Conservation (phyloP, 2,329 filamentous ascomycete species). For the Teratosphaeria viscida region DNA sequence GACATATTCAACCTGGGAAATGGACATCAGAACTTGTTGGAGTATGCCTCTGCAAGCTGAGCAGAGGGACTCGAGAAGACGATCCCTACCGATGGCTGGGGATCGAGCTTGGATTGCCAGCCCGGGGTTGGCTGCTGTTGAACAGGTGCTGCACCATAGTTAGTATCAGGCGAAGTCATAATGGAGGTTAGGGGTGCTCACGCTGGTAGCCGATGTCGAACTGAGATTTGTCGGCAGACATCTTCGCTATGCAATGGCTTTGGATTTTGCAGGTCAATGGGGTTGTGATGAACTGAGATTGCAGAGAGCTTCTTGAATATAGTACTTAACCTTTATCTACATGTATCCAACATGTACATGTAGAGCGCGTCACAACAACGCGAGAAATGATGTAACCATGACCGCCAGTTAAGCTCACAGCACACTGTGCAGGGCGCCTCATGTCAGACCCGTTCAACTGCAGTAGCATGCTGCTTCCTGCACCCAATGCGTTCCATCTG, state of each 20-base stretch:
- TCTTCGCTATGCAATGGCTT: background rate
- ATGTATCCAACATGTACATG: background rate
- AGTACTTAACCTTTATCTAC: background rate
- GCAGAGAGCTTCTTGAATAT: background rate
- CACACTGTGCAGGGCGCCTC: background rate
- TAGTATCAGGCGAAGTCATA: background rate
- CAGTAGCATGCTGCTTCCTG: background rate
- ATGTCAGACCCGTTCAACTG: background rate
- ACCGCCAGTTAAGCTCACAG: background rate
- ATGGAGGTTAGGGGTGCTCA: background rate
- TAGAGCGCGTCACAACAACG: background rate
- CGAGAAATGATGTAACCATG: background rate
- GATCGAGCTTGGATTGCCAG: conserved; percentile 45
- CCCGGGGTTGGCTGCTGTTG: conserved; percentile 45
- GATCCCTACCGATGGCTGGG: conserved; percentile 42
- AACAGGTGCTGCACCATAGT: conserved; percentile 2
- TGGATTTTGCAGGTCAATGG: background rate
- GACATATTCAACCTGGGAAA: conserved; percentile 41
- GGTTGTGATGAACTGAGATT: background rate
- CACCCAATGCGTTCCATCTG: background rate
- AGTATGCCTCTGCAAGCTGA: background rate
- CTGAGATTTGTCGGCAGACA: conserved; percentile 21
- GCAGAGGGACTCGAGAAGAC: background rate
- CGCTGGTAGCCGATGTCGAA: conserved; percentile 12
- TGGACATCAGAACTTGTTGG: background rate